phyloP scores from a whole-genome alignment of 306 rosid genomes.

The Benincasa hispida region DNA sequence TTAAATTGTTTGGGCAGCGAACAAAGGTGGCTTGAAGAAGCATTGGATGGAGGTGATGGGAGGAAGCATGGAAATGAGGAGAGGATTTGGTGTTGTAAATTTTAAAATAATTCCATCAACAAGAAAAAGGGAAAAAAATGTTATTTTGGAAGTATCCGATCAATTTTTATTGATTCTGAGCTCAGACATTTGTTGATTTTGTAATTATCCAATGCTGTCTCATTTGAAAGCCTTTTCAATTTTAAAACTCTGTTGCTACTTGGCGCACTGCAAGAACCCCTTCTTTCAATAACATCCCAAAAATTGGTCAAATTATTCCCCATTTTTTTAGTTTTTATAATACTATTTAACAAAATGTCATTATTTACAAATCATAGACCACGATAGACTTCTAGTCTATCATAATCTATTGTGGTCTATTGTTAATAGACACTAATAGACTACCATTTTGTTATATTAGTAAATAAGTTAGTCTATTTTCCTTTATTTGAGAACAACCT shows the following conservation, averaged over 20 bases:
- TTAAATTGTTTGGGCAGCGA: constrained; percentile 32
- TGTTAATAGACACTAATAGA: no score
- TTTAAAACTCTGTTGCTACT: not conserved
- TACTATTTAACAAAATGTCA: no score
- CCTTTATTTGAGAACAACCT: no score
- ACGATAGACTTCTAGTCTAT: no score
- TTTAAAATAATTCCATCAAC: constrained; percentile 26
- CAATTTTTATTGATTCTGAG: constrained; percentile 21
- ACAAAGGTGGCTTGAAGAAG: constrained; percentile 59
- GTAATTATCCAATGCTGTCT: constrained; percentile 26
- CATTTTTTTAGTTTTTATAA: not conserved
- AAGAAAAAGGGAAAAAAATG: not conserved
- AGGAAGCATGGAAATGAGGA: constrained; percentile 29
- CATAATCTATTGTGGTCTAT: no score
- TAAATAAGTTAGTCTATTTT: no score
- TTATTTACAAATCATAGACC: no score
- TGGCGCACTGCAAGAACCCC: not conserved
- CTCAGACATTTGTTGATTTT: constrained; percentile 36
- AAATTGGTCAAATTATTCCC: not conserved
- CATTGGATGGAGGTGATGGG: constrained; percentile 4
- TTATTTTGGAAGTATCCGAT: constrained; percentile 21
- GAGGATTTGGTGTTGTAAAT: constrained; percentile 38
- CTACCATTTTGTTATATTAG: no score
- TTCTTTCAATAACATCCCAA: not conserved
- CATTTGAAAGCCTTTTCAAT: not conserved